Evolutionary conservation across 768 basidiomycete genomes (phyloP).

Genomic region (Suillus placidus): DNA sequence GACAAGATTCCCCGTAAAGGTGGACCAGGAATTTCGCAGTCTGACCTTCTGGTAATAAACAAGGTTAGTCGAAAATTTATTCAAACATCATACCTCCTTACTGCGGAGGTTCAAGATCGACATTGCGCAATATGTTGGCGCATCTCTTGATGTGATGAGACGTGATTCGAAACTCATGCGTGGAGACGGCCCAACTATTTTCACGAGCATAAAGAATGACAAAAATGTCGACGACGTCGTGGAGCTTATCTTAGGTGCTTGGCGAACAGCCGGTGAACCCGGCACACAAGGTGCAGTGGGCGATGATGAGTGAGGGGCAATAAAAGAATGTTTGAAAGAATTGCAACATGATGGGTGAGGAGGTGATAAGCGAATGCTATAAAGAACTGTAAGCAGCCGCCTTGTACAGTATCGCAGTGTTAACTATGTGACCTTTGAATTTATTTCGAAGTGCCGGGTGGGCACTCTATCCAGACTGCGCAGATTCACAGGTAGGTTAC

Average conservation of each 20-base stretch:
- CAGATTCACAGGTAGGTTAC: background rate
- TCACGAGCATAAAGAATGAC: conserved; percentile 78
- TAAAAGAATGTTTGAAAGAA: background rate
- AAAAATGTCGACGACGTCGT: conserved; percentile 83
- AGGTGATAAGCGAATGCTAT: background rate
- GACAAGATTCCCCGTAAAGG: conserved; percentile 99
- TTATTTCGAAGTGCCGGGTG: background rate
- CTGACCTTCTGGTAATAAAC: conserved; percentile 93
- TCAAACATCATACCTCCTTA: background rate
- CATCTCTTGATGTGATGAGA: conserved; percentile 93
- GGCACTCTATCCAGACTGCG: background rate
- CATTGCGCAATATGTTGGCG: conserved; percentile 88
- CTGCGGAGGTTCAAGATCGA: conserved; percentile 64
- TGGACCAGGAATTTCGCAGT: conserved; percentile 95
- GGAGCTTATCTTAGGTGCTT: conserved; percentile 83
- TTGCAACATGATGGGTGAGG: conserved; percentile 1
- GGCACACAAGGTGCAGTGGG: conserved; percentile 51
- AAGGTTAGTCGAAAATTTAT: conserved; percentile 55
- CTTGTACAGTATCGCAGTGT: background rate
- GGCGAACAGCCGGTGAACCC: conserved; percentile 80
- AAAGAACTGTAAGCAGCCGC: background rate
- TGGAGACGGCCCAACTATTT: conserved; percentile 91
- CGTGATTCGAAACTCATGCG: conserved; percentile 93
- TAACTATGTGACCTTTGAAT: background rate
- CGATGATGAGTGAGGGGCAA: conserved; percentile 17